phyloP scores from a whole-genome alignment of 2,329 filamentous ascomycete species.

The Colletotrichum viniferum region DNA sequence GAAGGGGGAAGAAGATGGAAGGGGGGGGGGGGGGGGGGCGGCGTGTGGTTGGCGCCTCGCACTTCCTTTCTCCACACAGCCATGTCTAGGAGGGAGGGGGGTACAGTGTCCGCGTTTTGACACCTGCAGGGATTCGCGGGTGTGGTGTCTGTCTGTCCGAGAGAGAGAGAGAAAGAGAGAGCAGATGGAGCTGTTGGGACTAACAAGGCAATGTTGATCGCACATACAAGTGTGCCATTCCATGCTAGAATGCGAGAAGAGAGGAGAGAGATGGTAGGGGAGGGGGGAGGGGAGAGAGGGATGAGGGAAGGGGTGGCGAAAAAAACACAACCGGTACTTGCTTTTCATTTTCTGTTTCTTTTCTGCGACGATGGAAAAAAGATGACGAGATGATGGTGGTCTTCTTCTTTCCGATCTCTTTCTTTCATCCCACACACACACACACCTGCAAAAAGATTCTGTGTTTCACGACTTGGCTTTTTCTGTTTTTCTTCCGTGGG shows the following conservation, averaged over 20 bases:
- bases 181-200: neutral
- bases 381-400: neutral
- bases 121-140: neutral
- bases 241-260: neutral
- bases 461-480: neutral
- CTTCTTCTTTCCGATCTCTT: neutral
- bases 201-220: neutral
- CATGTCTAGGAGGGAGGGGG: neutral
- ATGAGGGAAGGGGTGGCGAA: neutral
- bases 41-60: neutral
- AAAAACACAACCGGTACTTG: neutral
- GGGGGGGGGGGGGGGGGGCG: neutral
- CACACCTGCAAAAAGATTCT: neutral
- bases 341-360: neutral
- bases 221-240: neutral
- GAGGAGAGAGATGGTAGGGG: neutral
- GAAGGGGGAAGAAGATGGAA: neutral
- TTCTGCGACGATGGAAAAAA: neutral
- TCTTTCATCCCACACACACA: neutral
- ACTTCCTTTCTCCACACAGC: neutral
- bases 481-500: neutral
- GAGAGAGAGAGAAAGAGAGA: neutral
- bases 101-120: neutral
- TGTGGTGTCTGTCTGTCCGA: neutral
- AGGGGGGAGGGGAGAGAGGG: neutral